phyloP scores from a whole-genome alignment of 352 stramenopile genomes.

The Poterioochromonas sp. region DNA sequence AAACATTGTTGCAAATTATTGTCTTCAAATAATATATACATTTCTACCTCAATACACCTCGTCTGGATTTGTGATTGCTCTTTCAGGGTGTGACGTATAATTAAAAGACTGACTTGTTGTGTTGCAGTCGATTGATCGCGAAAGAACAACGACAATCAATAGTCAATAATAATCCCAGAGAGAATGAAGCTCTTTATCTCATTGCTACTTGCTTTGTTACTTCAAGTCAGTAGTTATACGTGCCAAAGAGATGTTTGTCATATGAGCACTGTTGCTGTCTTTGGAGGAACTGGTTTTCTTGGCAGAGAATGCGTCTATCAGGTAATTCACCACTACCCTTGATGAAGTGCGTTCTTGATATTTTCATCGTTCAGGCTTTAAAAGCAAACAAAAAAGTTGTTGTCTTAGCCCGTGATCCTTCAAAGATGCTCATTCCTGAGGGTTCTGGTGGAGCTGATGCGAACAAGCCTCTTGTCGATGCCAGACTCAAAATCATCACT shows the following conservation, averaged over 20 bases:
- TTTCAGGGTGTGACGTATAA: too few relatives aligned
- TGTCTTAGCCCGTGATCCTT: constrained; percentile 58
- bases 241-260: not conserved
- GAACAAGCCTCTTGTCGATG: constrained; percentile 51
- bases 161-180: too few relatives aligned
- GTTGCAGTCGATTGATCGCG: too few relatives aligned
- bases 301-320: constrained; percentile 64
- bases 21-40: too few relatives aligned
- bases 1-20: too few relatives aligned
- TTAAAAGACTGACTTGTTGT: too few relatives aligned
- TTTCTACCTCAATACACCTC: too few relatives aligned
- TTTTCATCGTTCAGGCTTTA: constrained; percentile 44
- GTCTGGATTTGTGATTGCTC: too few relatives aligned
- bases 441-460: constrained; percentile 48
- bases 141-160: too few relatives aligned
- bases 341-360: not conserved
- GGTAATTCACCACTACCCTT: not conserved
- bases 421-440: constrained; percentile 57
- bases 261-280: constrained; percentile 54
- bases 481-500: constrained; percentile 53
- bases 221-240: too few relatives aligned
- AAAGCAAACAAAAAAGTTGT: constrained; percentile 59
- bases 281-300: constrained; percentile 64
- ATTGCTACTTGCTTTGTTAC: too few relatives aligned
- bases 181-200: too few relatives aligned